These are phyloP conservation scores for Tripterygium wilfordii DNA, from an alignment of 177 flowering plant species.

Conservation along the genomic window DNA sequence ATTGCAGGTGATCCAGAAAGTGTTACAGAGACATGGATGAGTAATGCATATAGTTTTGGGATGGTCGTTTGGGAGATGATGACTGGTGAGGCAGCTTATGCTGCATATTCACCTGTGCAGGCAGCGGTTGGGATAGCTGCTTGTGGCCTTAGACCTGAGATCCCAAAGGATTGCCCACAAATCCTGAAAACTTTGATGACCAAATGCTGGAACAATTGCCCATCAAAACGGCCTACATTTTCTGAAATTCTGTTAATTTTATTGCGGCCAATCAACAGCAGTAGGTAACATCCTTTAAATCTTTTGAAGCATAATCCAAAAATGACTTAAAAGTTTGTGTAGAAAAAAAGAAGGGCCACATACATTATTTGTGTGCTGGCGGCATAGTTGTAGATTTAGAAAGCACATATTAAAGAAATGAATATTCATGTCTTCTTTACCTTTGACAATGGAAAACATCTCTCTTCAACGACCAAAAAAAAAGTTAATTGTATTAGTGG, in stretches of 20 bases:
- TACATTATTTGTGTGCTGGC: neutral
- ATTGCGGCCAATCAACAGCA: slow-evolving; percentile 29
- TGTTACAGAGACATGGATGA: slow-evolving; percentile 90
- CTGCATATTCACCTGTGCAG: slow-evolving; percentile 84
- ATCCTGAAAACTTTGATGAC: slow-evolving; percentile 62
- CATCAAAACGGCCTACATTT: slow-evolving; percentile 81
- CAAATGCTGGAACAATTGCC: slow-evolving; percentile 83
- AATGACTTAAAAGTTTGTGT: slow-evolving; percentile 2
- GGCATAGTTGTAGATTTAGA: slow-evolving; percentile 9
- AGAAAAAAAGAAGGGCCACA: neutral
- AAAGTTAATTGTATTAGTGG: too few species aligned
- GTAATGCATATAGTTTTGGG: slow-evolving; percentile 89
- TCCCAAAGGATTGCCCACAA: slow-evolving; percentile 85
- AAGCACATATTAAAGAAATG: slow-evolving; percentile 8
- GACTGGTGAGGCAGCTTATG: slow-evolving; percentile 83
- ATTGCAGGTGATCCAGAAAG: slow-evolving; percentile 94
- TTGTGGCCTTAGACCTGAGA: slow-evolving; percentile 90
- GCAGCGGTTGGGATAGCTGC: slow-evolving; percentile 99
- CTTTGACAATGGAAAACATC: neutral
- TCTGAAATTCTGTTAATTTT: slow-evolving; percentile 59
- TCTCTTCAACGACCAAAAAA: too few species aligned
- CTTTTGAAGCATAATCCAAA: slow-evolving; percentile 1
- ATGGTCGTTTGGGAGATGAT: slow-evolving; percentile 97
- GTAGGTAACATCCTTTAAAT: slow-evolving; percentile 18
- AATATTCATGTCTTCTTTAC: slow-evolving; percentile 9